Evolutionary conservation across 2,329 filamentous ascomycete genomes (phyloP), one percentile per base, ranked within the genome.

Genomic region (Colletotrichum brevisporum): DNA sequence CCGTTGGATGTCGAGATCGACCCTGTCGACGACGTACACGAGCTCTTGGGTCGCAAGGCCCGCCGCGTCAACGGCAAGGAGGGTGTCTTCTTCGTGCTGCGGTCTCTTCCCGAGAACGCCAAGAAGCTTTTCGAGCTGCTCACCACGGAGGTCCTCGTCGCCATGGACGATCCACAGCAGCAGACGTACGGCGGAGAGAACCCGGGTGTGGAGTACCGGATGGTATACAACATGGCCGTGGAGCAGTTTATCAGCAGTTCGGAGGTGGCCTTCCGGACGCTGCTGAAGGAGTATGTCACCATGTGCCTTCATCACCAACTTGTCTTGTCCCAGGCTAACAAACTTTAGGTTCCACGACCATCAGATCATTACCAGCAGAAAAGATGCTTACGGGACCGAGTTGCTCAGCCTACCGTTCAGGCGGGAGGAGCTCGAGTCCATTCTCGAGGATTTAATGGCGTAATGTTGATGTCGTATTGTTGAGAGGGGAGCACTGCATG

Each of bases 211-310:
- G 95, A 98, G 81, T 98, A 98, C 78, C 87, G 94, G 24, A 91
- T 94, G 74, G 80, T 99, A 72, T 99, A 98, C 77, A 94, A 97
- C 78, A 98, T 97, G 83, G 95, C 96, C 2, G 92, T 95, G 5
- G 95, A 98, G 81, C 94, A 97, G 77, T 98, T 99, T 79, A 96
- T 99, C 57, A 98, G 95, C 79, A 96, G 93, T 74, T 97, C 93
- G 69, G 96, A 98, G 82, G 94, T 98, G 88, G 94, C 94, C 71
- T 98, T 98, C 83, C 88, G 96, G 70, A 97, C 95, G 27, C 79
- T 99, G 77, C 81, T 99, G 71, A 98, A 98, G 82, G 96, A 99
- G 88, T 96, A 81, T 71, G 89, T 82, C 61, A 24, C 45, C 41
- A n/a, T 3, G 27, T 60, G 6, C 15, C 4, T 41, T 41, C 50